These are phyloP conservation scores for Quercus tomentella DNA, from an alignment of 331 rosid genomes.

Conservation along the genomic window DNA sequence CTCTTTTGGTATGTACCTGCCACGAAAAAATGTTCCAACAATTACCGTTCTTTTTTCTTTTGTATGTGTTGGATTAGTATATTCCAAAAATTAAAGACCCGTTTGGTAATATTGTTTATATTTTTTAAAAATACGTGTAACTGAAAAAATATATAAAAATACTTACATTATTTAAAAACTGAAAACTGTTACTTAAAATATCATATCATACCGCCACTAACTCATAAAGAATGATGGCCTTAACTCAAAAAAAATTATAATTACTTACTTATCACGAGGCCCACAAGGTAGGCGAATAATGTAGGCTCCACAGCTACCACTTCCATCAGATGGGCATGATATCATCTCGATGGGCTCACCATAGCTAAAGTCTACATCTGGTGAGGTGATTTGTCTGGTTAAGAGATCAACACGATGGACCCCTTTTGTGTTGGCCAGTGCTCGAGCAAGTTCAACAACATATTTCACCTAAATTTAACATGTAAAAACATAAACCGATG, in stretches of 20 bases:
- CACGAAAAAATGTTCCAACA: not conserved
- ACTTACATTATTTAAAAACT: too few relatives aligned
- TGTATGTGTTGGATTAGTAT: not conserved
- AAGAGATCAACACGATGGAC: constrained; percentile 72
- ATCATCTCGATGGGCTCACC: constrained; percentile 86
- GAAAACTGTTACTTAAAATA: fast-evolving
- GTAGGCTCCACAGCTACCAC: constrained; percentile 73
- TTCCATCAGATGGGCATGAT: constrained; percentile 56
- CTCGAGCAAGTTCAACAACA: constrained; percentile 77
- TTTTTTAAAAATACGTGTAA: fast-evolving
- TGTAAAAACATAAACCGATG: not conserved
- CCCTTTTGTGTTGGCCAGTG: constrained; percentile 71
- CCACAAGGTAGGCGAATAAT: constrained; percentile 80
- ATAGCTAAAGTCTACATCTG: constrained; percentile 64
- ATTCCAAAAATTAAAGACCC: fast-evolving
- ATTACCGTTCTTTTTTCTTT: not conserved
- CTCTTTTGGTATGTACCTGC: constrained; percentile 50
- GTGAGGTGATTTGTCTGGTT: constrained; percentile 66
- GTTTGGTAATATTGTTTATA: too few relatives aligned
- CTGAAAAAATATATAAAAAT: fast-evolving
- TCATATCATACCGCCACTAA: fast-evolving
- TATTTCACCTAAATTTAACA: constrained; percentile 52
- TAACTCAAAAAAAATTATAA: not conserved
- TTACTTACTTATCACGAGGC: constrained; percentile 55
- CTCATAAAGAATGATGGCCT: not conserved